Percentiles rank a stretch among this genome's conserved stretches.
Conservation (phyloP, 352 stramenopile genomes). For the Peronospora farinosa region DNA sequence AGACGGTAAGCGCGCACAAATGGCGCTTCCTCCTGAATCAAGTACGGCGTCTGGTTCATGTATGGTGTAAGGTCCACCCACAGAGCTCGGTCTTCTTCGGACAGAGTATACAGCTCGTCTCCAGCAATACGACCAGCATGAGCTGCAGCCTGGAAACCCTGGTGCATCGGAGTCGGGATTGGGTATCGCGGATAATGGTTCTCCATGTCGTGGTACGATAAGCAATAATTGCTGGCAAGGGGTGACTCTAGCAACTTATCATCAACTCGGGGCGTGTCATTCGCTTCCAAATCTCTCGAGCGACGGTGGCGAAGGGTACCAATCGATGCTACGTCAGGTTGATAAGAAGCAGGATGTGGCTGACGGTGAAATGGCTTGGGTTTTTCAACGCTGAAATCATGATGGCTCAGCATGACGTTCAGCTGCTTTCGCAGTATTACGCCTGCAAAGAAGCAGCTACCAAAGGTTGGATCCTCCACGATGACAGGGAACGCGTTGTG, state of each 20-base stretch:
- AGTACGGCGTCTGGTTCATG: constrained; percentile 95
- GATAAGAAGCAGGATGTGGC: constrained; percentile 44
- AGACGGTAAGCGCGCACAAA: constrained; percentile 94
- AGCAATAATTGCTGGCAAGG: constrained; percentile 39
- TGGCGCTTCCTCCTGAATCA: constrained; percentile 92
- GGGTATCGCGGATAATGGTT: constrained; percentile 78
- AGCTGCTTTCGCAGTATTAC: constrained; percentile 80
- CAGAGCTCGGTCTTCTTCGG: constrained; percentile 79
- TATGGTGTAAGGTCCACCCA: constrained; percentile 95
- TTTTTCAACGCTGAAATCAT: constrained; percentile 56
- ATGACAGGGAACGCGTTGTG: constrained; percentile 88
- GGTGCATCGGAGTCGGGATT: constrained; percentile 42
- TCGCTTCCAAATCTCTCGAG: constrained; percentile 24
- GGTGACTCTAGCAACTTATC: constrained; percentile 40
- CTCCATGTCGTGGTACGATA: constrained; percentile 83
- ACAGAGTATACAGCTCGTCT: constrained; percentile 49
- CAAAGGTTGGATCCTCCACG: constrained; percentile 76
- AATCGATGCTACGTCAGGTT: constrained; percentile 27
- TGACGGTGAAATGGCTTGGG: constrained; percentile 71
- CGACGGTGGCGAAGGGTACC: constrained; percentile 23
- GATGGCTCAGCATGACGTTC: constrained; percentile 64
- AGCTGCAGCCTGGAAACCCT: constrained; percentile 24
- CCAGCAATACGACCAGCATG: constrained; percentile 28
- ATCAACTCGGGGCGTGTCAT: constrained; percentile 32
- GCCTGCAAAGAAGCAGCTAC: constrained; percentile 76